Conservation (phyloP, 129 eudicot genomes). For the Dittrichia graveolens region DNA sequence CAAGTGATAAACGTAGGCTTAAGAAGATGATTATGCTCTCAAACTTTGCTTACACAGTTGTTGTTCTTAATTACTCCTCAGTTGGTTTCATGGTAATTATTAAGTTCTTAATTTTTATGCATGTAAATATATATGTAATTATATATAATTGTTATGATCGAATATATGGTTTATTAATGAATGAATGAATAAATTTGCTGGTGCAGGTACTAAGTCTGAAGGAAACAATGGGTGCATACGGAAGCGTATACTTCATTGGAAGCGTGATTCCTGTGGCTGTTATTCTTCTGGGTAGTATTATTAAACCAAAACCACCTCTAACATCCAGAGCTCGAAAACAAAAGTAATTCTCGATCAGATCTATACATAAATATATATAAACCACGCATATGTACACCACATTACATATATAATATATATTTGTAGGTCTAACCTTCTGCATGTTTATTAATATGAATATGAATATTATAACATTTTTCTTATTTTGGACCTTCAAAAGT, state of each 20-base stretch:
- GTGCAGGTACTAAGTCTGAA: constrained; percentile 67
- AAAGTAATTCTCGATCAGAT: no score
- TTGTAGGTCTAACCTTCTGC: neutral
- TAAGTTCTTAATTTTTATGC: no score
- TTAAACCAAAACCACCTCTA: constrained; percentile 71
- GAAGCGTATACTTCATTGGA: constrained; percentile 78
- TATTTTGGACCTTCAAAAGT: no score
- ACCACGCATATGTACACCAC: neutral
- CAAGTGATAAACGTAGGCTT: constrained; percentile 34
- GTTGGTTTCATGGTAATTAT: constrained; percentile 85
- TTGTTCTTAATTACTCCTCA: constrained; percentile 73
- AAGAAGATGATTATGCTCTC: constrained; percentile 48
- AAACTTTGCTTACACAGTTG: constrained; percentile 67
- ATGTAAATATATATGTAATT: no score
- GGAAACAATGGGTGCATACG: constrained; percentile 77
- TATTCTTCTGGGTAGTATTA: constrained; percentile 52
- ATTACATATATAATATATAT: no score
- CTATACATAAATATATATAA: no score
- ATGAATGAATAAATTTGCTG: neutral
- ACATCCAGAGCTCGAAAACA: constrained; percentile 71
- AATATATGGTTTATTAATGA: no score
- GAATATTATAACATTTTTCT: neutral
- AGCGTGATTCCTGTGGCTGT: constrained; percentile 62
- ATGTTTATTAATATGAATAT: neutral
- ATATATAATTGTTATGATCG: no score